Base-by-base conservation (phyloP, 2,329 filamentous ascomycete genomes). In the Aureobasidium sp. region DNA sequence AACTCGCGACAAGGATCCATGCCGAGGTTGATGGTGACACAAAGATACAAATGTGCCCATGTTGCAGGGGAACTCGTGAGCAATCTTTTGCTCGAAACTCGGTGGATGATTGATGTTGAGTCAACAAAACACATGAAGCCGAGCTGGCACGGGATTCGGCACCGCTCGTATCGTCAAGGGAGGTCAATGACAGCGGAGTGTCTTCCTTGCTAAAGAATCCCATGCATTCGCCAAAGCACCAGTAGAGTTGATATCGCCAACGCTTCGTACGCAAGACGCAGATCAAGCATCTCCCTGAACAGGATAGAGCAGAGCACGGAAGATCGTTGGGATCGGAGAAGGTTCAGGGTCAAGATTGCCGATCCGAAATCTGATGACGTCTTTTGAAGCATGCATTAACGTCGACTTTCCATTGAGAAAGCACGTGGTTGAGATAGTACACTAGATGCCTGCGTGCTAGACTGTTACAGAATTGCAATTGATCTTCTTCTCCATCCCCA, bases 61-160 rank as follows among this genome's bases (percentile, higher is more conserved):
- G 7, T 10, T 20, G 36, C 26, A 41, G 17, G 1, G 20, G 15
- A n/a, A 10, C 8, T 9, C 20, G 10, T 43, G 4, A 9, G 29
- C 37, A 39, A 7, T 37, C 20, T 41, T 32, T 8, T 41, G n/a
- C 26, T 32, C 26, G 15, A 32, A 32, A 26, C 17, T 41, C 3
- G 17, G 3, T 41, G 10, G 15, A 36, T 24, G 26, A 2, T 10
- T 15, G 13, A 32, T 43, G 51, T 55, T 55, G 51, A 55, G 36
- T 55, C 51, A 55, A 55, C 51, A 55, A 32, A 26, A 26, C 51
- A 43, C 51, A 43, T 55, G 51, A 55, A 55, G 51, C 51, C 51
- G 51, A 43, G 7, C 51, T 6, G 24, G 6, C 10, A 3, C 51
- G 50, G 34, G 20, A 52, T 2, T 3, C 50, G 24, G 51, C 51